Evolutionary conservation across 495 filamentous ascomycete genomes (phyloP), one percentile per base, ranked within the genome.

Genomic region (Aspergillus diversus): DNA sequence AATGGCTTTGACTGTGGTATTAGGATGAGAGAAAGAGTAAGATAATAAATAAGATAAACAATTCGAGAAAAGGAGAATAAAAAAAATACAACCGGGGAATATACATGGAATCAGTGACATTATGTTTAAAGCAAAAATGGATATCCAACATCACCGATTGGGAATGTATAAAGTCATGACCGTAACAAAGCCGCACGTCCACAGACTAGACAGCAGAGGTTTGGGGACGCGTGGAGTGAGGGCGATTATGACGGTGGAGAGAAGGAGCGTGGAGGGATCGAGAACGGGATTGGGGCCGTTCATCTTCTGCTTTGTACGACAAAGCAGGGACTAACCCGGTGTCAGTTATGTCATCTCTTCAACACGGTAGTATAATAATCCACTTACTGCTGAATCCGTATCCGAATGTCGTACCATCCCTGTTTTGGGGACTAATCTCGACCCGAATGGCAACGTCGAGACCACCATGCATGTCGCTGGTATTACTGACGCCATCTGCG

Each of bases 401-500:
- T 15, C 81, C 80, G 63, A 88, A 78, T 2, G 90, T 90, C 60
- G 75, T 73, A 11, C 89, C 90, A 51, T 84, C 69, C 12, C 70
- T 73, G 68, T 91, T 79, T 59, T 87, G 84, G 61, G 88, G 87
- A 69, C 91, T 82, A 59, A 87, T 86, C 75, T 93, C 90, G 32
- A 93, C 86, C 5, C 81, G 78, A 66, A 90, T 86, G 59, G 83
- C 77, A 48, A 92, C 84, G 66, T 92, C 89, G 27, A 93, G 73
- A 33, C 84, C 83, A 27, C 89, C 89, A 62, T 86, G 82, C 65
- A 82, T 73, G 33, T 69, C 73, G 51, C 80, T 80, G n/a, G 81
- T 81, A 60, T 83, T 83, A 57, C 73, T 75, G 32, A 81, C 66
- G 0, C 81, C 78, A 51, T 77, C 70, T 0, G 88, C 87, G 27